Evolutionary conservation across 2,329 filamentous ascomycete genomes (phyloP), one percentile per base, ranked within the genome.

Genomic region (Pseudogymnoascus sp.): DNA sequence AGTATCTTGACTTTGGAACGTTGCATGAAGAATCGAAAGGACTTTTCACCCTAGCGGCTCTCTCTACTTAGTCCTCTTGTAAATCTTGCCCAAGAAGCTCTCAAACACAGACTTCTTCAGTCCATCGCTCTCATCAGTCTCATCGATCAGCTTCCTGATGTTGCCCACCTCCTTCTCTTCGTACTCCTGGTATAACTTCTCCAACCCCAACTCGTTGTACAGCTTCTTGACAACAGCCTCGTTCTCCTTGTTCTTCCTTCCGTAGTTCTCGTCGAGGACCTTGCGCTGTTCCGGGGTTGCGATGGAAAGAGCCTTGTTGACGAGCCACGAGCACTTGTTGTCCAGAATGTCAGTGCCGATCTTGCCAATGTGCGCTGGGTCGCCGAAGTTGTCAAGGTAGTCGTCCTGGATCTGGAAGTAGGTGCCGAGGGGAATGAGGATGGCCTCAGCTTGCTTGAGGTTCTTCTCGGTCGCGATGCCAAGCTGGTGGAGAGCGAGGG

Each of bases 341-440:
- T 99, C 95, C 82, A 93, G 88, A 77, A 99, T 99, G 74, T 99
- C 95, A 65, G 95, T 99, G 69, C 95, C 95, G 68, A 97, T 96
- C 86, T 99, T 99, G 77, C 95, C 95, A 75, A 99, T 95, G 73
- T 92, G 85, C 72, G 91, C 86, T 40, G 95, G 92, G 70, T 93
- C 87, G 71, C 93, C 95, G 74, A 95, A 99, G 80, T 96, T 96
- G 82, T 99, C 95, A 62, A 99, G 90, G 80, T 95, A 99, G 81
- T 99, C 95, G 76, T 99, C 95, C 79, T 99, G 95, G 68, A 96
- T 86, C 80, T 99, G 95, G 85, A 99, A 99, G 82, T 99, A 99
- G 80, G 97, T 93, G 73, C 95, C 95, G 76, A 97, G 90, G 21
- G 93, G 93, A 68, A 99, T 96, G 65, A 99, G 86, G 73, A 99